Evolutionary conservation across 495 filamentous ascomycete genomes (phyloP).

Genomic region (Xylaria acuta): DNA sequence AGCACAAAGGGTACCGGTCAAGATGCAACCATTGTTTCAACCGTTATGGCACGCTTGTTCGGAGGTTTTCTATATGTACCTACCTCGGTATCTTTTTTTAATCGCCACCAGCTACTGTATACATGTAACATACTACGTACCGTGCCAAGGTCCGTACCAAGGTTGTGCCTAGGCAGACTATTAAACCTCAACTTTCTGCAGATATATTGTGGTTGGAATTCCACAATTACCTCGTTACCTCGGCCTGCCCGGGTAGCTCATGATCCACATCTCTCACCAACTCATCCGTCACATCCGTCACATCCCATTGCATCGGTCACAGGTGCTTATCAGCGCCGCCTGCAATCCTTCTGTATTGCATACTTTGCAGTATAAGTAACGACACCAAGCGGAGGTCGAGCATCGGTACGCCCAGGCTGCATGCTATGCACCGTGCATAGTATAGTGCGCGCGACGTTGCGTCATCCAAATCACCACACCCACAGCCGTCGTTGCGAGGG

Average conservation of each 20-base stretch:
- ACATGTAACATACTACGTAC: no score
- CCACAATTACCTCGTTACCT: background rate
- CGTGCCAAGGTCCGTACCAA: no score
- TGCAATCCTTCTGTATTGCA: background rate
- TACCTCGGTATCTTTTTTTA: no score
- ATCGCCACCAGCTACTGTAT: no score
- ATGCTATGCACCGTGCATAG: background rate
- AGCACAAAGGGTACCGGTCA: no score
- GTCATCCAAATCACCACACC: background rate
- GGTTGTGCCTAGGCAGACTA: no score
- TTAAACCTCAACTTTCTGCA: background rate
- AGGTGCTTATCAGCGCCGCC: background rate
- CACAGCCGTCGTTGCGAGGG: background rate
- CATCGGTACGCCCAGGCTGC: background rate
- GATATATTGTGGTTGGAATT: background rate
- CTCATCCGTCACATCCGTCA: background rate
- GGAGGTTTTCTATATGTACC: background rate
- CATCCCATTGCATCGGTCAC: background rate
- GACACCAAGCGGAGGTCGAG: background rate
- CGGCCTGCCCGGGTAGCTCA: background rate
- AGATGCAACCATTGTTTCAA: slow-evolving; percentile 2
- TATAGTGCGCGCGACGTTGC: slow-evolving; percentile 6
- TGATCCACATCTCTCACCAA: background rate
- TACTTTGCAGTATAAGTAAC: slow-evolving; percentile 5
- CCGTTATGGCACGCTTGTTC: background rate